Evolutionary conservation across 306 rosid genomes (phyloP).

Genomic region (Phaseolus lunatus): DNA sequence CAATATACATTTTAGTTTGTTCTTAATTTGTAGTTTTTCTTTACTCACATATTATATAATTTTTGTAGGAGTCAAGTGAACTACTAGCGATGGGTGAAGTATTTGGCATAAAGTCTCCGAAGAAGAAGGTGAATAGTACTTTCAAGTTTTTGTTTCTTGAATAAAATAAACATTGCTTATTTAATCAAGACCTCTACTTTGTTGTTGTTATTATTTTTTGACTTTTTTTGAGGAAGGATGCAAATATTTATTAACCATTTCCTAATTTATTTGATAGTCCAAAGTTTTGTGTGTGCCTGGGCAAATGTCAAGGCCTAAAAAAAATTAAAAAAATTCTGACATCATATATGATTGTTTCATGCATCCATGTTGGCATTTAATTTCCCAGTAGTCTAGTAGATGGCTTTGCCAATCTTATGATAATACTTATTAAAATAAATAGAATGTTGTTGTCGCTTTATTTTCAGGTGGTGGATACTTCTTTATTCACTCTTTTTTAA

Average conservation of each 20-base stretch:
- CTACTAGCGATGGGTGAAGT: constrained; percentile 95
- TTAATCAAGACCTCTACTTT: neutral
- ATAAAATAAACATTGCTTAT: neutral
- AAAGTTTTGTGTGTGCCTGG: neutral
- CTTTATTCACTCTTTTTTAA: constrained; percentile 11
- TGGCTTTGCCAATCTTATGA: constrained; percentile 1
- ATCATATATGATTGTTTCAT: constrained; percentile 30
- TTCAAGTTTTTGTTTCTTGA: constrained; percentile 32
- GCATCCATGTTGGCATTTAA: constrained; percentile 8
- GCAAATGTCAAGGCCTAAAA: constrained; percentile 25
- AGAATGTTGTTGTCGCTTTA: constrained; percentile 1
- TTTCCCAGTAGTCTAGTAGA: constrained; percentile 4
- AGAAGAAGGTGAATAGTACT: constrained; percentile 71
- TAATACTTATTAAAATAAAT: neutral
- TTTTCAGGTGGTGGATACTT: constrained; percentile 3
- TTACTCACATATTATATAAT: constrained; percentile 41
- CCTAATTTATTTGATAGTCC: constrained; percentile 2
- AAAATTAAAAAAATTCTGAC: constrained; percentile 2
- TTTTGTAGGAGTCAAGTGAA: constrained; percentile 81
- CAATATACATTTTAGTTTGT: constrained; percentile 27
- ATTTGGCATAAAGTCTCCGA: constrained; percentile 92
- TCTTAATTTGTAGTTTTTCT: constrained; percentile 26
- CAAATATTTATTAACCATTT: neutral
- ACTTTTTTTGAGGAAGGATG: neutral
- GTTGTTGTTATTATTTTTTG: neutral